Evolutionary conservation across 1,284 basidiomycete genomes (phyloP), one percentile per base, ranked within the genome.

Genomic region (Athelia sp.): DNA sequence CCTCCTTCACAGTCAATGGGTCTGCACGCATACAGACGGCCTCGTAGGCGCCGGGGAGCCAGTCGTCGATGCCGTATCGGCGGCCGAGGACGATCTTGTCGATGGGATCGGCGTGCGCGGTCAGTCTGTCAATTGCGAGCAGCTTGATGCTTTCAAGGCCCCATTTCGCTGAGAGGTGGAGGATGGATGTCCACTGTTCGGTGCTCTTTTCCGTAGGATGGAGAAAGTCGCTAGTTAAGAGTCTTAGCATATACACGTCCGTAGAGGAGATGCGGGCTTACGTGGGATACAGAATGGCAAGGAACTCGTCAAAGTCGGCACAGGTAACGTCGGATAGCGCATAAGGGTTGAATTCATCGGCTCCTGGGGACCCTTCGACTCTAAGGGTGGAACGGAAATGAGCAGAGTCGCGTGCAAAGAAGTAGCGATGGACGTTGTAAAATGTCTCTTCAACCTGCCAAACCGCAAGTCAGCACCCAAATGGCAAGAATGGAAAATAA

Each of bases 171-270:
- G 69, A 56, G 23, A 72, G 61, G 13, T 63, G 54, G 11, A 73
- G 66, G 36, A 72, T 58, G 2, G 67, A 64, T 22, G 60, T 64
- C 71, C 72, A 74, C 43, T 72, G 65, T 29, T 62, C 57, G n/a
- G 59, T 53, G 10, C 65, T 64, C 4, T 55, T 55, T 34, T 65
- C 56, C 45, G 68, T 63, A 9, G 56, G 58, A 15, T 57, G 51
- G 1, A 52, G 45, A n/a, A 68, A 63, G 44, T 63, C 58, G 15
- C 70, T 70, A 49, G 14, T 46, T 38, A 15, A n/a, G 34, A 13
- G 32, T 17, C 11, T 36, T 35, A 13, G 36, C 49, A n/a, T 46
- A 23, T 32, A 22, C 29, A 9, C 8, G 26, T 13, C 6, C 26
- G 26, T 13, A 13, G 13, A 6, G 26, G 26, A 29, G 26, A 6